These are phyloP conservation scores for Aspergillus fijiensis DNA, from an alignment of 2,329 filamentous ascomycete species.

Conservation along the genomic window DNA sequence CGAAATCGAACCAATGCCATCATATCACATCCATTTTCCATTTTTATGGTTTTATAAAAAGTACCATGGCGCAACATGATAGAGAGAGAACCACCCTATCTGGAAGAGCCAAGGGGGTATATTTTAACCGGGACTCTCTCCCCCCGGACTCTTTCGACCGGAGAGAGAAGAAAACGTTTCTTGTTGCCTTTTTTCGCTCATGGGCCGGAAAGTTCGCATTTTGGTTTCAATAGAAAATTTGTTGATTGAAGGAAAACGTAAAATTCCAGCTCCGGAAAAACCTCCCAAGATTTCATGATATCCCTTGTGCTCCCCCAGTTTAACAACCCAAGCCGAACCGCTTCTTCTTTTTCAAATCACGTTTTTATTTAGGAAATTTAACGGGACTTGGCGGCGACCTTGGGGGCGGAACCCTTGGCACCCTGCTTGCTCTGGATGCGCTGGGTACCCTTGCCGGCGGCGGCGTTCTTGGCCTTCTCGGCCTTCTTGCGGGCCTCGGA, in stretches of 20 bases:
- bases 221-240: conserved; percentile 10
- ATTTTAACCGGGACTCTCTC: neutral
- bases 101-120: conserved; percentile 13
- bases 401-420: conserved; percentile 82
- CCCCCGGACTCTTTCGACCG: neutral
- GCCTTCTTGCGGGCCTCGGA: conserved; percentile 93
- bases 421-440: conserved; percentile 96
- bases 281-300: conserved; percentile 24
- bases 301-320: conserved; percentile 24
- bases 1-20: conserved; percentile 5
- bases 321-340: conserved; percentile 28
- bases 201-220: conserved; percentile 24
- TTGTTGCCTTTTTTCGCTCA: conserved; percentile 19
- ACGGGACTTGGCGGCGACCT: conserved; percentile 83
- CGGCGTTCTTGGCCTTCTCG: conserved; percentile 95
- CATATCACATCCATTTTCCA: conserved; percentile 30
- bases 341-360: conserved; percentile 18
- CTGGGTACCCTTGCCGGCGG: conserved; percentile 70
- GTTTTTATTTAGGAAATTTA: conserved; percentile 50
- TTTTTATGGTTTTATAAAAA: conserved; percentile 22
- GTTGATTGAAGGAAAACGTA: conserved; percentile 22
- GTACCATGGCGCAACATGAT: conserved; percentile 23
- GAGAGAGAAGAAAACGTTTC: neutral
- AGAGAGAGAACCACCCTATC: conserved; percentile 11
- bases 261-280: conserved; percentile 30